These are phyloP conservation scores for Acer campestre DNA, from an alignment of 345 rosid genomes.

Conservation along the genomic window DNA sequence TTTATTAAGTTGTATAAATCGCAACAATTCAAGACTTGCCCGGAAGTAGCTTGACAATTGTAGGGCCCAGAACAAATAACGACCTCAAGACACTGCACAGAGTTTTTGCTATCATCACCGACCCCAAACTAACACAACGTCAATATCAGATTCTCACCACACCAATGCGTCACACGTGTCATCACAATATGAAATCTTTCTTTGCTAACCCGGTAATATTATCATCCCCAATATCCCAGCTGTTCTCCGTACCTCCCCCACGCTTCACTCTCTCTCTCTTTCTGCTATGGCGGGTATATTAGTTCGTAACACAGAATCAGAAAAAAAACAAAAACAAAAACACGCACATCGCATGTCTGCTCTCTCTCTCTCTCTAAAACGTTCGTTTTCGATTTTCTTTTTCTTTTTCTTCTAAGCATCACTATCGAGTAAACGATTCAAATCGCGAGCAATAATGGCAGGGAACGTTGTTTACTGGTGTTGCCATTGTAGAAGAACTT, in stretches of 20 bases:
- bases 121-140: background rate
- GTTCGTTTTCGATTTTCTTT: background rate
- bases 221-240: too few relatives aligned
- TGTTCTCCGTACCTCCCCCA: accelerated
- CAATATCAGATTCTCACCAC: too few relatives aligned
- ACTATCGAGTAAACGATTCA: background rate
- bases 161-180: background rate
- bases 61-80: slow-evolving; percentile 5
- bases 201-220: accelerated
- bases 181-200: too few relatives aligned
- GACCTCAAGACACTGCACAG: background rate
- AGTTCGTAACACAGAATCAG: too few relatives aligned
- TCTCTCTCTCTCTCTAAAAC: background rate
- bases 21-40: background rate
- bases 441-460: background rate
- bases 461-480: too few relatives aligned
- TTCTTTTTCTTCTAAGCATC: background rate
- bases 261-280: too few relatives aligned
- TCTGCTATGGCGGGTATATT: too few relatives aligned
- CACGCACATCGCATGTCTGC: too few relatives aligned
- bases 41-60: background rate
- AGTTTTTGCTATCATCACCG: background rate
- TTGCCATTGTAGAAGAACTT: too few relatives aligned
- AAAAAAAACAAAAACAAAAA: too few relatives aligned
- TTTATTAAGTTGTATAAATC: background rate